Percentiles rank a stretch among this genome's conserved stretches.
Conservation (phyloP, 2,329 filamentous ascomycete species). For the Cercospora citrullina region DNA sequence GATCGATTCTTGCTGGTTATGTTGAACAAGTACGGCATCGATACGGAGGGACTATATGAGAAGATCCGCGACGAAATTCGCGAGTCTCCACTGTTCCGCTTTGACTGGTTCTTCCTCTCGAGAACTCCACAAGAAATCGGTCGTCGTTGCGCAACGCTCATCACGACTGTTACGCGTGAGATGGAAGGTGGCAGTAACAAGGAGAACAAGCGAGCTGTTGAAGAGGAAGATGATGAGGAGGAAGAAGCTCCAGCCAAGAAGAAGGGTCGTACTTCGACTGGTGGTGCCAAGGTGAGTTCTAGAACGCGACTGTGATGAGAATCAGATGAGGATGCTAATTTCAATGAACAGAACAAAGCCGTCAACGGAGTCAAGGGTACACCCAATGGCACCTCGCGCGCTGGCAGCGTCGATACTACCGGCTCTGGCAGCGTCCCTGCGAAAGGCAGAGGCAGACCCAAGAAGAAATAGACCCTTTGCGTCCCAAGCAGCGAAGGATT, state of each 20-base stretch:
- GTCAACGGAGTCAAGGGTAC: constrained; percentile 84
- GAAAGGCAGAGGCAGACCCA: constrained; percentile 47
- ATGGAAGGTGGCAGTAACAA: constrained; percentile 66
- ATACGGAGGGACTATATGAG: constrained; percentile 87
- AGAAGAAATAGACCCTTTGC: constrained; percentile 29
- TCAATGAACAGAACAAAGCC: constrained; percentile 73
- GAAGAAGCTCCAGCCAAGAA: constrained; percentile 83
- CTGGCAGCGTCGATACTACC: constrained; percentile 82
- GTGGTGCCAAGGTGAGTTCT: constrained; percentile 66
- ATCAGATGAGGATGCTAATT: constrained; percentile 14
- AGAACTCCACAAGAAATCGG: constrained; percentile 90
- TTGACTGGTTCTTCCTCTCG: constrained; percentile 99
- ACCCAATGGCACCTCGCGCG: constrained; percentile 76
- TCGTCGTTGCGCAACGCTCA: constrained; percentile 86
- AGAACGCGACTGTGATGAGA: background rate
- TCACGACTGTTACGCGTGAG: constrained; percentile 92
- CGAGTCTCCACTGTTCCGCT: constrained; percentile 90
- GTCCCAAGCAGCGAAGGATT: background rate
- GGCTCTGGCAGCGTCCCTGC: constrained; percentile 53
- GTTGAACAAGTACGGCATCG: constrained; percentile 87
- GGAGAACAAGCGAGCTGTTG: constrained; percentile 68
- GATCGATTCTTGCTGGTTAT: constrained; percentile 93
- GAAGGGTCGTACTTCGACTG: constrained; percentile 75
- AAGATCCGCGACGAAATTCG: constrained; percentile 96
- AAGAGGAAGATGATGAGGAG: constrained; percentile 80